Conservation (phyloP, 805 yeast genomes). For the Hanseniaspora occidentalis region DNA sequence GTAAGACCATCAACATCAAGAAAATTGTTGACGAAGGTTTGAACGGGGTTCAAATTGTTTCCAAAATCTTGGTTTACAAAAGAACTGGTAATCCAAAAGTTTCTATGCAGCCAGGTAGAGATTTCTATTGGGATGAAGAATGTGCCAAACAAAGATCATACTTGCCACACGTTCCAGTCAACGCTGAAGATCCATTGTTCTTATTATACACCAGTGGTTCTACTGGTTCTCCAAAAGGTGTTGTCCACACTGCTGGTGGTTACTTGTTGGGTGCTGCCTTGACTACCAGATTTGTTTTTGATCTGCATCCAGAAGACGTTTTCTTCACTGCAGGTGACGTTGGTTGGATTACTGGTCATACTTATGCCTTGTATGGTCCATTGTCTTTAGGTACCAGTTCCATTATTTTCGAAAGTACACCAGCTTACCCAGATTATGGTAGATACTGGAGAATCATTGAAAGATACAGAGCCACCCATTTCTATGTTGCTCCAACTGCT, state of each 20-base stretch:
- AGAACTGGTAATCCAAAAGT: constrained; percentile 72
- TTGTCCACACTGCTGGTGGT: constrained; percentile 91
- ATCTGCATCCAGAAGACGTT: constrained; percentile 77
- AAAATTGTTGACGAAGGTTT: constrained; percentile 93
- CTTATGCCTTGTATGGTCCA: constrained; percentile 93
- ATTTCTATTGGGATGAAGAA: constrained; percentile 94
- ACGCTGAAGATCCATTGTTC: constrained; percentile 90
- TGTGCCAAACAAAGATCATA: constrained; percentile 69
- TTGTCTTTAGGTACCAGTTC: constrained; percentile 79
- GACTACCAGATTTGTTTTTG: constrained; percentile 88
- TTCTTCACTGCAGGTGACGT: constrained; percentile 96
- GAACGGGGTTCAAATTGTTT: constrained; percentile 54
- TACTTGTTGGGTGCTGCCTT: constrained; percentile 85
- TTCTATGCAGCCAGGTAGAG: constrained; percentile 69
- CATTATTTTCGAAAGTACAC: constrained; percentile 92
- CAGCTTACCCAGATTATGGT: constrained; percentile 90
- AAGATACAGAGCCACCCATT: constrained; percentile 82
- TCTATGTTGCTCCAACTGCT: constrained; percentile 98
- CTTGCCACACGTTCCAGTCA: constrained; percentile 76
- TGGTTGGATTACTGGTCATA: constrained; percentile 99
- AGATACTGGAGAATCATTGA: constrained; percentile 96
- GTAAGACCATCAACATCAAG: constrained; percentile 83
- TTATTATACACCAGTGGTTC: constrained; percentile 95
- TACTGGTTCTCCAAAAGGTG: constrained; percentile 97
- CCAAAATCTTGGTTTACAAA: constrained; percentile 75